phyloP scores from a whole-genome alignment of 768 basidiomycete genomes.

The Phaeotremella fagi region DNA sequence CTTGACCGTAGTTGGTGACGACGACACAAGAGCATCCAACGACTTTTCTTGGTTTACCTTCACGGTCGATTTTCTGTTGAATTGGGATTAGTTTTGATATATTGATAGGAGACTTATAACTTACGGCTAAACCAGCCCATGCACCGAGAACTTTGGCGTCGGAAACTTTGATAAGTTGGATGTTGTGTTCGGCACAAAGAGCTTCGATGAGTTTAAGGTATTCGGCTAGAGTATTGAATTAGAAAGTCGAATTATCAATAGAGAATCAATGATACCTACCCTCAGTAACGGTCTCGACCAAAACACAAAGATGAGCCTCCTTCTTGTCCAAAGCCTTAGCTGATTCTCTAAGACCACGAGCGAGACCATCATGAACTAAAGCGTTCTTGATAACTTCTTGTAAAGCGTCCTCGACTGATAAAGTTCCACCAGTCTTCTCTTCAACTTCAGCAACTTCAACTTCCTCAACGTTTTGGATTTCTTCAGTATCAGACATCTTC shows the following conservation, averaged over 20 bases:
- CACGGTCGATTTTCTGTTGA: constrained; percentile 81
- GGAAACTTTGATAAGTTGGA: constrained; percentile 98
- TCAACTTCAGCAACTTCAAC: constrained; percentile 69
- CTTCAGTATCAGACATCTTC: constrained; percentile 50
- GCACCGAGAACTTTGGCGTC: constrained; percentile 96
- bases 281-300: constrained; percentile 98
- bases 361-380: constrained; percentile 95
- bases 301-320: constrained; percentile 95
- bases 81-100: background rate
- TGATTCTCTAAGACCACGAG: constrained; percentile 93
- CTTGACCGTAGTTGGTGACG: constrained; percentile 94
- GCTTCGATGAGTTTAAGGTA: constrained; percentile 99
- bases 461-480: constrained; percentile 43
- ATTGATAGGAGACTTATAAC: constrained; percentile 1
- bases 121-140: constrained; percentile 89
- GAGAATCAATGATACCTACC: constrained; percentile 35
- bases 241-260: background rate
- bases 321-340: constrained; percentile 98
- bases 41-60: constrained; percentile 96
- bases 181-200: constrained; percentile 98
- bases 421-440: constrained; percentile 76
- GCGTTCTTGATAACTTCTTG: constrained; percentile 99
- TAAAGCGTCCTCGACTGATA: constrained; percentile 78
- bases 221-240: constrained; percentile 57
- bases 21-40: constrained; percentile 64